Conservation (phyloP, 768 basidiomycete genomes). For the Leccinum olivaceopallidum region DNA sequence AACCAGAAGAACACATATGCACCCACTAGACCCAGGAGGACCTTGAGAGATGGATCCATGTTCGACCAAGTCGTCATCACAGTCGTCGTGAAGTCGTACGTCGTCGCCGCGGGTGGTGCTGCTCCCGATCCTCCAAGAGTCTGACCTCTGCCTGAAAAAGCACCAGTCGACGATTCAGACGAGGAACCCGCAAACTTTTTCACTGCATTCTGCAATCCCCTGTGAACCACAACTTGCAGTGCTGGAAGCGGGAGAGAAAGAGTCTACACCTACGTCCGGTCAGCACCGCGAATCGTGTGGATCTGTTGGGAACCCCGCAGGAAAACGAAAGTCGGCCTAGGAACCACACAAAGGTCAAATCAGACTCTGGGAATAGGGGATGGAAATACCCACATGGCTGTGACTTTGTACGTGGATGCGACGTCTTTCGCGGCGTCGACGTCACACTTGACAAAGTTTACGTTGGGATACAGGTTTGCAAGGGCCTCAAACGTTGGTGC, state of each 20-base stretch:
- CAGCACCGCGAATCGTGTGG: constrained; percentile 72
- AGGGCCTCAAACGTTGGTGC: constrained; percentile 74
- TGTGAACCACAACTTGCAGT: constrained; percentile 28
- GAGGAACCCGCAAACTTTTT: constrained; percentile 49
- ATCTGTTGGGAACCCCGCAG: constrained; percentile 66
- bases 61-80: constrained; percentile 42
- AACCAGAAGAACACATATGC: constrained; percentile 62
- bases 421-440: constrained; percentile 74
- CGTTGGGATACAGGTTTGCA: constrained; percentile 63
- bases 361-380: not conserved
- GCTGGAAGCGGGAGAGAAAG: constrained; percentile 1
- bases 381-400: constrained; percentile 62
- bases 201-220: constrained; percentile 62
- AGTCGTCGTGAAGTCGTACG: constrained; percentile 34
- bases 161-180: constrained; percentile 35
- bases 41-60: constrained; percentile 67
- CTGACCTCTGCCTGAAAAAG: constrained; percentile 74
- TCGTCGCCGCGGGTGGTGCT: constrained; percentile 37
- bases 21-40: constrained; percentile 60
- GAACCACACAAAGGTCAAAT: not conserved
- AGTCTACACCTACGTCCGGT: constrained; percentile 51
- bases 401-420: constrained; percentile 57
- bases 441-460: constrained; percentile 85
- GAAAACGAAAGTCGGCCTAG: constrained; percentile 85
- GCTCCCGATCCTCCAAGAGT: constrained; percentile 54